Evolutionary conservation across 2,329 filamentous ascomycete genomes (phyloP).

Genomic region (Pseudogymnoascus sp.): DNA sequence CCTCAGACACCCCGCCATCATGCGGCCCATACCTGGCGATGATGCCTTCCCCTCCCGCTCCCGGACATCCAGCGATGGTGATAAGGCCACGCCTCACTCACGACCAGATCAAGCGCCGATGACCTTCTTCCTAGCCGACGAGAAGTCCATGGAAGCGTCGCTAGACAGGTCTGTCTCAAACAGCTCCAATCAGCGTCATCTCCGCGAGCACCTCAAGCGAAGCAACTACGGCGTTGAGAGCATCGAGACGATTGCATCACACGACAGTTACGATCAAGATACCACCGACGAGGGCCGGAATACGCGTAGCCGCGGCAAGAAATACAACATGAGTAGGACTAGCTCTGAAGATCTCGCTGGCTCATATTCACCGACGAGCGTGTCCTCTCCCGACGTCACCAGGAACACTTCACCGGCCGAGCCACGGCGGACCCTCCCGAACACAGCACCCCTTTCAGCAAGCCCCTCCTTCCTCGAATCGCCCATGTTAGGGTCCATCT

Average conservation of each 20-base stretch:
- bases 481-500: constrained; percentile 33
- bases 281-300: constrained; percentile 13
- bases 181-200: constrained; percentile 23
- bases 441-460: constrained; percentile 32
- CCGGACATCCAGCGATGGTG: constrained; percentile 29
- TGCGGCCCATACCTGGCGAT: constrained; percentile 41
- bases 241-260: constrained; percentile 27
- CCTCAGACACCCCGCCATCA: constrained; percentile 19
- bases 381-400: constrained; percentile 27
- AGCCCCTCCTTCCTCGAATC: constrained; percentile 37
- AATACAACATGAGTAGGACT: background rate
- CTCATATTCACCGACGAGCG: constrained; percentile 26
- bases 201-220: constrained; percentile 30
- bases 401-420: constrained; percentile 26
- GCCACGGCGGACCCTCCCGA: constrained; percentile 23
- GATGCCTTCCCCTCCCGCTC: constrained; percentile 34
- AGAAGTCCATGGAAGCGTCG: constrained; percentile 38
- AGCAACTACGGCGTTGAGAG: constrained; percentile 27
- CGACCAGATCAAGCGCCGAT: constrained; percentile 32
- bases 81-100: constrained; percentile 31
- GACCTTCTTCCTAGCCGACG: constrained; percentile 45
- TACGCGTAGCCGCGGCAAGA: background rate
- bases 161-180: constrained; percentile 25
- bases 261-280: constrained; percentile 24
- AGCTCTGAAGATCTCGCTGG: constrained; percentile 21